Evolutionary conservation across 306 rosid species (phyloP), one percentile per base, ranked within the genome.

Genomic region (Casuarina glauca): DNA sequence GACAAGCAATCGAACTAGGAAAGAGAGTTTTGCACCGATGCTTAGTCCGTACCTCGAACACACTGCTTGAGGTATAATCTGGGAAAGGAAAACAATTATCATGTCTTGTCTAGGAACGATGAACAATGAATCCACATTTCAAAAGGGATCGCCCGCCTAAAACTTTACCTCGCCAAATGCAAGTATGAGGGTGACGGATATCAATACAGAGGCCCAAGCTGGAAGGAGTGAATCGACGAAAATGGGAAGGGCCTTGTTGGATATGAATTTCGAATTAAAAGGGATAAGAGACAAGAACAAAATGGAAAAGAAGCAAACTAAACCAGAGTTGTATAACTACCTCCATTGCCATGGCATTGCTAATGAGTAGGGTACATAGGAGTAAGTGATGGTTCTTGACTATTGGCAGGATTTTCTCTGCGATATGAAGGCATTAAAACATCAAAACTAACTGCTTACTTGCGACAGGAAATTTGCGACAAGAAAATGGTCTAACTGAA

Each of bases 61-160:
- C 4, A 93, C 85, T 78, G 95, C 89, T 88, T 91, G 97, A 76
- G 98, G 97, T 76, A 93, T 83, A 78, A 93, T 83, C 98, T 93
- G 68, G 38, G 15, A 38, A 74, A 38, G 12, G 7, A 74, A 72
- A 13, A 70, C 35, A 42, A 11, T 3, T 39, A 39, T 64, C 6
- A 13, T 39, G 10, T 66, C 13, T 67, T 6, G 20, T 45, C 4
- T 45, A 26, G 2, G 35, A 45, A 62, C 43, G 19, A 46, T 69
- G 43, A 71, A 70, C 80, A 43, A 73, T 67, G 35, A 62, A 62
- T 36, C 69, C 45, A 63, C 1, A 3, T 17, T 63, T 39, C 20
- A 63, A 36, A 63, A 62, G 17, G 15, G 46, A 38, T 63, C 13
- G 69, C 2, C 35, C 26, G 43, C 15, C 54, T 43, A 54, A 46